Evolutionary conservation across 306 rosid genomes (phyloP), one percentile per base, ranked within the genome.

Genomic region (Malus sylvestris): DNA sequence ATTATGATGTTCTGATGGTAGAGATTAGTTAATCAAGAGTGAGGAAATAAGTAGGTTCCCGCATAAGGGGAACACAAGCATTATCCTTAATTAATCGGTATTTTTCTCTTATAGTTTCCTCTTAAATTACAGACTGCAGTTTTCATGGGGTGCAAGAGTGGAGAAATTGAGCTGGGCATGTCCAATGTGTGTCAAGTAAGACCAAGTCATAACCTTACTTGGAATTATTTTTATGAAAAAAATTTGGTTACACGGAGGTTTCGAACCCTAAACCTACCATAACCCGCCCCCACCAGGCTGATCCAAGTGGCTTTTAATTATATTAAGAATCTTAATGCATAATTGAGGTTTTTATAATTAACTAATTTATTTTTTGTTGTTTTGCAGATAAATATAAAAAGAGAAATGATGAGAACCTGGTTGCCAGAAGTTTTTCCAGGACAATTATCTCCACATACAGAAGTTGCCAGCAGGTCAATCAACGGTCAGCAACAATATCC

Each of bases 111-210:
- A 55, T 22, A 10, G 7, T 27, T 46, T 20, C 29, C 8, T 66
- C 73, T 32, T 51, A 63, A 10, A 46, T 76, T 69, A 84, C 83
- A 93, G 97, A 84, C 86, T 64, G 91, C 91, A 44, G 81, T 90
- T 75, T 94, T 92, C 90, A 92, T 94, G 92, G 97, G 91, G 57
- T 90, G 96, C 83, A 90, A 80, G 76, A 81, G 71, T 67, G 97
- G 98, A 49, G 98, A 94, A 87, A 89, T 94, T 81, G 98, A 94
- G 82, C 83, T 94, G 49, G 98, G 98, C 19, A 85, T 90, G 75
- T 78, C 91, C 61, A 81, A 81, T 49, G 88, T 81, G 84, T 83
- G 97, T 69, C 91, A 85, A 87, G 98, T 93, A 83, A 85, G 79
- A 8, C 55, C 55, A 15, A 49, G 16, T 49, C 13, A 15, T 49